Base-by-base conservation (phyloP, 2,329 filamentous ascomycete species). In the Pyrenochaeta sp. region DNA sequence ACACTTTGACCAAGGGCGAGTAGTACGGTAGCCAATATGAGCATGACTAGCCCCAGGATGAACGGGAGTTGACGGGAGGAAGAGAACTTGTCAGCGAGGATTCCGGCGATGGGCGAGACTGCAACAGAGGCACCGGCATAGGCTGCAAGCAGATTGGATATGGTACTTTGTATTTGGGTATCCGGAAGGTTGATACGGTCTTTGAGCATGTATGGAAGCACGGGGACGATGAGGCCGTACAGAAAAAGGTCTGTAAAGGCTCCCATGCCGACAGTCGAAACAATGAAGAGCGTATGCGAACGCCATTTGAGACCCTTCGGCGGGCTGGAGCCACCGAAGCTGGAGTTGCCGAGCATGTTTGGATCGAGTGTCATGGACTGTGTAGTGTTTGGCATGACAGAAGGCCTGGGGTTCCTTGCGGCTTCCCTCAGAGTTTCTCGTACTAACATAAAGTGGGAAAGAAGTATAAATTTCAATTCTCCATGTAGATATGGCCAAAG, bases 211-310 rank as follows among this genome's bases (percentile, higher is more conserved):
- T 80, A 85, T 0, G 82, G 82, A 1, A 84, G 66, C 7, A 84
- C 76, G 0, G 82, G 82, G 0, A 84, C 81, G 11, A 85, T 72
- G 2, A 85, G 69, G 1, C 79, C 80, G 58, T 84, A 85, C 1
- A 85, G 73, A 60, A 84, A 84, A 9, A 84, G 67, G 57, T 84
- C 81, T 0, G 79, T 81, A 56, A 83, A 84, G 2, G 81, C 73
- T 29, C 77, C 80, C 14, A 81, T 66, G 3, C 73, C 77, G 9
- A 86, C 80, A 2, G 82, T 84, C 6, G 74, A 65, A 26, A 83
- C 63, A 51, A 85, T 84, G 69, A 86, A 86, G 31, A 76, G 57
- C 2, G 79, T 81, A 38, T 77, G 81, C 8, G 81, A 83, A n/a
- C 83, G 77, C 77, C 79, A 81, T 69, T 65, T 49, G 3, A 81